Evolutionary conservation across 2,329 filamentous ascomycete species (phyloP), one percentile per base, ranked within the genome.

Genomic region (Fusarium palustre): DNA sequence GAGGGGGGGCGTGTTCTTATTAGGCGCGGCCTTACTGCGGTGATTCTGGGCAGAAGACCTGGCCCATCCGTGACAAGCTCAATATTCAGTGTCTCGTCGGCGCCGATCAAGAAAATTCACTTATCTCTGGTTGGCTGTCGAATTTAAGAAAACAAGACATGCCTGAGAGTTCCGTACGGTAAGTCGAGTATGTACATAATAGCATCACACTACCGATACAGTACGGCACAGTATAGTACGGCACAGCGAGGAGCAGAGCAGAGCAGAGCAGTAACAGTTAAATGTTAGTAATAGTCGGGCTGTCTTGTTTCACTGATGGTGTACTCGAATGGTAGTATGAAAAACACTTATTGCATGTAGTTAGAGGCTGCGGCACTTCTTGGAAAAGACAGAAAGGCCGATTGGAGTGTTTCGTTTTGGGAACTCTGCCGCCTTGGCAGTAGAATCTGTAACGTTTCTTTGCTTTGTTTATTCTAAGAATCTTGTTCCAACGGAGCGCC

Each of bases 11-110:
- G 71, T 74, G 48, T 28, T 36, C 36, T 28, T 74, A 74, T 64
- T 59, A 57, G 46, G 39, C 66, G 58, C 74, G 74, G 74, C 74
- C 69, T 69, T 76, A 74, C 74, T 75, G 58, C 74, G 74, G 74
- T 68, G 68, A 63, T 66, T 76, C 66, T 73, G 49, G 60, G 46
- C 48, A 56, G 49, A 59, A 55, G 57, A 63, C 62, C 68, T 62
- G 67, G 52, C 54, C 59, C 64, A 60, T 70, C 57, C 64, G 60
- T 54, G 59, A 72, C 71, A 72, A 59, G 66, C 57, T 59, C 63
- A 69, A 65, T 64, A 46, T 66, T 60, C 71, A 71, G 58, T 74
- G 73, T 76, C 74, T 78, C 74, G 71, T 70, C 66, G 65, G 71
- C 69, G 74, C 70, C 73, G 76, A 75, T 77, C 76, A 66, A 48